A percentile compares a stretch with the other conserved stretches of the same genome.
Evolutionary conservation across 1,139 yeast species (phyloP).

Genomic region (Diutina scorzettiae): DNA sequence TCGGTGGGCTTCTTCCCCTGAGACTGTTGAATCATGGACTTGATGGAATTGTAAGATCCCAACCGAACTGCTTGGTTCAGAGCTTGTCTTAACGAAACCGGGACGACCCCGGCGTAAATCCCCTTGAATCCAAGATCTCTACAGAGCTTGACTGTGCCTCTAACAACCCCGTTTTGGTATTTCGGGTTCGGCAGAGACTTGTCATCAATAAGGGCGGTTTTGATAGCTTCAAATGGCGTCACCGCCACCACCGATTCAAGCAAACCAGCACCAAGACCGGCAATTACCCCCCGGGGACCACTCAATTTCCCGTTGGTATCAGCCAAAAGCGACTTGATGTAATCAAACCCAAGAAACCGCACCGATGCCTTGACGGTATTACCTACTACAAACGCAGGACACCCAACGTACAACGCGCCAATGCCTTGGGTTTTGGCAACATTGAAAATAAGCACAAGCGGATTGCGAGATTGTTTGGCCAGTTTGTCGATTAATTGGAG

Average conservation of each 20-base stretch:
- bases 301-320: conserved; percentile 82
- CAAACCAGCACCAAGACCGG: conserved; percentile 94
- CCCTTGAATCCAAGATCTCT: conserved; percentile 75
- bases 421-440: conserved; percentile 74
- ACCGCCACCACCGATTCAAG: conserved; percentile 87
- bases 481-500: conserved; percentile 71
- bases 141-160: conserved; percentile 53
- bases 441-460: conserved; percentile 63
- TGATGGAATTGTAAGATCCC: conserved; percentile 86
- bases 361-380: conserved; percentile 94
- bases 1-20: conserved; percentile 51
- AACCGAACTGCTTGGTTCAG: conserved; percentile 90
- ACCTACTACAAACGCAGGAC: conserved; percentile 94
- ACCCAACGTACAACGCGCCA: conserved; percentile 78
- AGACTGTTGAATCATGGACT: conserved; percentile 67
- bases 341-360: conserved; percentile 85
- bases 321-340: conserved; percentile 61
- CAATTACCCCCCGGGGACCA: conserved; percentile 83
- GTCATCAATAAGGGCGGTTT: conserved; percentile 92
- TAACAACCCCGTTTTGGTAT: conserved; percentile 56
- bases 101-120: conserved; percentile 78
- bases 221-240: conserved; percentile 94
- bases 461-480: conserved; percentile 64
- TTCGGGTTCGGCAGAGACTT: conserved; percentile 64
- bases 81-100: conserved; percentile 92